phyloP scores from a whole-genome alignment of 768 basidiomycete genomes.

The Suillus lakei region DNA sequence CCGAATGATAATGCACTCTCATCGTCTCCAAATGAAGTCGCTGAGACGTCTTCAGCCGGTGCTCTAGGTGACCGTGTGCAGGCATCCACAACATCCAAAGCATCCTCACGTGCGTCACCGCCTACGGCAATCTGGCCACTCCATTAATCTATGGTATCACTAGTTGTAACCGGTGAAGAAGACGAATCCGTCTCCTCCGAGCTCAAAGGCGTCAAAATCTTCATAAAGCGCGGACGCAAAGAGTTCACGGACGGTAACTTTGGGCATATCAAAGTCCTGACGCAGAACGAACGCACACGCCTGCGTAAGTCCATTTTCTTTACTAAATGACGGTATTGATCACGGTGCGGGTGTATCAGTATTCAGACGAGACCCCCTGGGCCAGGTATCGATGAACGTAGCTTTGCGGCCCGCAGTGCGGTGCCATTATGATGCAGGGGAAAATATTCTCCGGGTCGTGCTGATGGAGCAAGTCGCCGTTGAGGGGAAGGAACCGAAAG shows the following conservation, averaged over 20 bases:
- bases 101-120: slow-evolving; percentile 22
- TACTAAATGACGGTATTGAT: slow-evolving; percentile 19
- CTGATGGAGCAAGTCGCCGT: slow-evolving; percentile 50
- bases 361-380: slow-evolving; percentile 72
- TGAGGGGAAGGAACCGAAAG: slow-evolving; percentile 27
- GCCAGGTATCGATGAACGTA: slow-evolving; percentile 73
- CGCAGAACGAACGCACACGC: slow-evolving; percentile 37
- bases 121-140: neutral
- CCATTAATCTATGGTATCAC: neutral
- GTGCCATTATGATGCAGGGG: slow-evolving; percentile 60
- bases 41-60: neutral
- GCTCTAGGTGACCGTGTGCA: neutral
- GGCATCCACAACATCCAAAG: slow-evolving; percentile 11
- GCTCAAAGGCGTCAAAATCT: slow-evolving; percentile 65
- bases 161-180: slow-evolving; percentile 65
- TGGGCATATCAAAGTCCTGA: slow-evolving; percentile 65
- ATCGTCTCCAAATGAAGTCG: slow-evolving; percentile 25
- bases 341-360: slow-evolving; percentile 45
- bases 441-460: slow-evolving; percentile 58
- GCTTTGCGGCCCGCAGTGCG: slow-evolving; percentile 58
- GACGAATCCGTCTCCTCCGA: slow-evolving; percentile 60
- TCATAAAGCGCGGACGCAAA: slow-evolving; percentile 40
- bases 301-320: slow-evolving; percentile 35
- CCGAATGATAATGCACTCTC: slow-evolving; percentile 14
- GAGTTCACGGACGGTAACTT: slow-evolving; percentile 64